phyloP scores from a whole-genome alignment of 2,329 filamentous ascomycete genomes.

The Colletotrichum higginsianum region DNA sequence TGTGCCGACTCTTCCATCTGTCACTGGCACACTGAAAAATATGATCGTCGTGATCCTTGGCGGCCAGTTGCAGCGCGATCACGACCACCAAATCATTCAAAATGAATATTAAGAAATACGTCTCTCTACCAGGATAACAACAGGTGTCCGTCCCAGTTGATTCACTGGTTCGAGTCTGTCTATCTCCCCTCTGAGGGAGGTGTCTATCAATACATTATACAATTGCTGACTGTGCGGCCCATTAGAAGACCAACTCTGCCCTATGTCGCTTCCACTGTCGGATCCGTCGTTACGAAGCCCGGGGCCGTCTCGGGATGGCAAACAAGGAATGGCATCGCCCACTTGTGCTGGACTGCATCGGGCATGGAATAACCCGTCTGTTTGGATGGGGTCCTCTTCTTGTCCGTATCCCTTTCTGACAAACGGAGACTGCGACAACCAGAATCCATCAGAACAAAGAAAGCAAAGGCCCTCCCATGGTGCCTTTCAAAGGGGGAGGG shows the following conservation, averaged over 20 bases:
- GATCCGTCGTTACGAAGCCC: slow-evolving; percentile 19
- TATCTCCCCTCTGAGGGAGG: not conserved
- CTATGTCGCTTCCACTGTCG: not conserved
- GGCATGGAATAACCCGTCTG: slow-evolving; percentile 16
- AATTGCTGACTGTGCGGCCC: slow-evolving; percentile 9
- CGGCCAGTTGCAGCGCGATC: slow-evolving; percentile 33
- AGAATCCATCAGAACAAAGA: slow-evolving; percentile 25
- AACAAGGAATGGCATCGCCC: slow-evolving; percentile 3
- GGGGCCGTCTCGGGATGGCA: slow-evolving; percentile 27
- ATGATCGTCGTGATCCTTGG: slow-evolving; percentile 38
- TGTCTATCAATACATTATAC: slow-evolving; percentile 11
- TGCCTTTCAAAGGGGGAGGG: slow-evolving; percentile 23
- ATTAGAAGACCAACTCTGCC: not conserved
- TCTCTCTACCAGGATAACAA: not conserved
- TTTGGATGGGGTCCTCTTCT: slow-evolving; percentile 10
- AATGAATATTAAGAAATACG: no score
- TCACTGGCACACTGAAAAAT: slow-evolving; percentile 18
- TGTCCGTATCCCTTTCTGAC: slow-evolving; percentile 24
- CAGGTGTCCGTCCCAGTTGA: slow-evolving; percentile 2
- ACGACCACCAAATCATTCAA: slow-evolving; percentile 10
- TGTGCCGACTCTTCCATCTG: slow-evolving; percentile 42
- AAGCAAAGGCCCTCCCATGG: slow-evolving; percentile 16
- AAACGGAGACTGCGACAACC: slow-evolving; percentile 11
- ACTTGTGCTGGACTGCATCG: slow-evolving; percentile 10
- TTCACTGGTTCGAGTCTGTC: not conserved